Evolutionary conservation across 805 yeast genomes (phyloP), one percentile per base, ranked within the genome.

Genomic region (Ogataea chonburiensis): DNA sequence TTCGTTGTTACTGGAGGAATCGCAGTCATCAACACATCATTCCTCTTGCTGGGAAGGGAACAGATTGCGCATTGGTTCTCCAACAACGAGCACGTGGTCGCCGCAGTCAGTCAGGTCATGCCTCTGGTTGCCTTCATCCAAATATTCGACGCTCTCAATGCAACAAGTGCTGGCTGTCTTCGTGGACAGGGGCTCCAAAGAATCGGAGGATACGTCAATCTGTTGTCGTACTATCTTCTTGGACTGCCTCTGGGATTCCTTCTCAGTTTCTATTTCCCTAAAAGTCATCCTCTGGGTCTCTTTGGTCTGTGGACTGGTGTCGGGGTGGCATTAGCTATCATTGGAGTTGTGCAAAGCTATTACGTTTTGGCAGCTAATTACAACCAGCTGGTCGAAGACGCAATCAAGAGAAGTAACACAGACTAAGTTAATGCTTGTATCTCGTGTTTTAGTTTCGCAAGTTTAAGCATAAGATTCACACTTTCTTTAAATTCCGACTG

Each of bases 211-310:
- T 60, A 64, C 37, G 59, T 73, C 36, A 75, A 73, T 50, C 48
- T 76, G 23, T 53, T 81, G 17, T 70, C 80, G 0, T 86, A 86
- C 58, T 86, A 86, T 57, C 67, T 73, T 2, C 57, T 82, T 43
- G 91, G 87, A 1, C 61, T 84, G 27, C 94, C 94, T 0, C 47
- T 79, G 16, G 82, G 86, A 0, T 64, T 76, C 20, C 48, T 70
- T 12, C 63, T 83, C n/a, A 79, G 86, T 17, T 76, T 75, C 53
- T 52, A 60, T 12, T 63, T 63, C 17, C 70, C 71, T 13, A 18
- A 31, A 11, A 53, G 31, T 21, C 42, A 48, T 38, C 55, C 60
- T 3, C 53, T 71, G 43, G 73, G 75, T 10, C 39, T 61, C 13
- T 32, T 45, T 30, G 66, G 66, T 2, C 43, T 74, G 13, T 66